phyloP scores from a whole-genome alignment of 2,329 filamentous ascomycete genomes.

The Metarhizium sp. region DNA sequence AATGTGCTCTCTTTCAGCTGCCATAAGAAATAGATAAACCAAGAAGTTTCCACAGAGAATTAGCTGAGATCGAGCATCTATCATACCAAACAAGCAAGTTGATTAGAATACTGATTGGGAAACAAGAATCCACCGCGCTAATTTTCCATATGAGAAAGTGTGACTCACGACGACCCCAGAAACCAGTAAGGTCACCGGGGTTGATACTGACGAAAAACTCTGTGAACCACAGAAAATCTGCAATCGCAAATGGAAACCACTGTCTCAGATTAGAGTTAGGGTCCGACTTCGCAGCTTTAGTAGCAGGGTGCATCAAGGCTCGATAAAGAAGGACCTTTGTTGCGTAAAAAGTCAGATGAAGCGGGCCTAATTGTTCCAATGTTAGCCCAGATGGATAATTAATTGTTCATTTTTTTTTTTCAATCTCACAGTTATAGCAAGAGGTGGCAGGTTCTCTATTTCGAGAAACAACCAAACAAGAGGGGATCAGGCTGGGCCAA shows the following conservation, averaged over 20 bases:
- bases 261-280: constrained; percentile 25
- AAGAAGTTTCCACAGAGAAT: constrained; percentile 38
- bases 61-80: constrained; percentile 30
- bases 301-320: constrained; percentile 36
- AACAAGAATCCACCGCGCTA: too few relatives aligned
- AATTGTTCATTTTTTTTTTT: background rate
- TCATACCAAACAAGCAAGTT: background rate
- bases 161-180: constrained; percentile 34
- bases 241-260: constrained; percentile 24
- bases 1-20: constrained; percentile 24
- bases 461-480: constrained; percentile 20
- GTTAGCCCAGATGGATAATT: background rate
- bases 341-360: constrained; percentile 33
- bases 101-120: background rate
- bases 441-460: constrained; percentile 5
- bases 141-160: background rate
- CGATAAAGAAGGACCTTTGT: constrained; percentile 31
- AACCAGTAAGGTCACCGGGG: constrained; percentile 27
- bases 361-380: constrained; percentile 16
- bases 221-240: constrained; percentile 27
- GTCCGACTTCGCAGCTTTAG: constrained; percentile 27
- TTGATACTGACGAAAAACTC: constrained; percentile 27
- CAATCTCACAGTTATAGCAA: constrained; percentile 16
- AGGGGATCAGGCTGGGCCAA: constrained; percentile 26
- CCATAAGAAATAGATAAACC: constrained; percentile 36